Evolutionary conservation across 2,329 filamentous ascomycete species (phyloP), one percentile per base, ranked within the genome.

Genomic region (Hypoxylon sp.): DNA sequence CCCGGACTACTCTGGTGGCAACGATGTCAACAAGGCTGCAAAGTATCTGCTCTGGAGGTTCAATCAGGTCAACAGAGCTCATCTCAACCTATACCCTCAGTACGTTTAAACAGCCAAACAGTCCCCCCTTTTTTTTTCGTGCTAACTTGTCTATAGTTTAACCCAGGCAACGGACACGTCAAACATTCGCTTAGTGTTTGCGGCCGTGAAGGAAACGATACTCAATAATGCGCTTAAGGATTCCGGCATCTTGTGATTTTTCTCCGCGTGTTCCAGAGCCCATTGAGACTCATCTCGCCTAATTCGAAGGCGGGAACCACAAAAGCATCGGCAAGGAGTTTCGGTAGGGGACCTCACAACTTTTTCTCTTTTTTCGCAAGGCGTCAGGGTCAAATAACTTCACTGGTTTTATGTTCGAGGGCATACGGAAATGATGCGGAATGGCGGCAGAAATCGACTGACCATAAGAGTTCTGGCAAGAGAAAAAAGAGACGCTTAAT

Each of bases 81-180:
- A 98, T 79, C 84, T 99, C 45, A 98, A 98, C 76, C 84, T 99
- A 57, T 99, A 98, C 79, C 96, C 96, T 77, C 96, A 99, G 96
- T 97, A 87, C 81, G 93, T 87, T 28, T 32, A 33, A 40, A 16
- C 11, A 9, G 32, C 3, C 9, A 4, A 28, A 11, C 16, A 30
- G 9, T 24, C n/a, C n/a, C n/a, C n/a, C n/a, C n/a, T 26, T 48
- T 48, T 32, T 28, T 57, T 20, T 46, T 28, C 33, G 33, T 54
- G 56, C 74, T 76, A 68, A 74, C 74, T 45, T 50, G 5, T 12
- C 12, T 50, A 32, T 30, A 98, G 95, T 80, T 87, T 99, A 67
- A 99, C 96, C 32, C 96, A 99, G 91, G 96, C 96, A 46, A 99
- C 96, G 69, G 96, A 99, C 78, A 99, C 96, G 3, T 97, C 94